phyloP scores from a whole-genome alignment of 176 grass and related monocot genomes.

The Stipa capillata region DNA sequence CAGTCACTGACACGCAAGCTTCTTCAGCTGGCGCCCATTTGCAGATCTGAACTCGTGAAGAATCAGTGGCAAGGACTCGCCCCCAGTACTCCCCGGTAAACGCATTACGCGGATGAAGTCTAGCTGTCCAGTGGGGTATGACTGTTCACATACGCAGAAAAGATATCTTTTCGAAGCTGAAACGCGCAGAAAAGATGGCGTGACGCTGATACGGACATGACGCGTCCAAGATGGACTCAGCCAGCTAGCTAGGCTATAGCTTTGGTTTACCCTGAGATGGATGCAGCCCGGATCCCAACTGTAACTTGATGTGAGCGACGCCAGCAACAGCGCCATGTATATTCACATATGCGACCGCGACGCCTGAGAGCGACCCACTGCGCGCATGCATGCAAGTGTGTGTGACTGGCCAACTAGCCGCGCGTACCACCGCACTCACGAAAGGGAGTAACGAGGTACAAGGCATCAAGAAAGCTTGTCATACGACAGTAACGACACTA shows the following conservation, averaged over 20 bases:
- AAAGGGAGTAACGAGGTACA: not conserved
- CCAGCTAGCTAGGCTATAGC: not conserved
- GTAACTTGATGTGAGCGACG: not conserved
- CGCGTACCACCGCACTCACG: not conserved
- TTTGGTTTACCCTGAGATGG: not conserved
- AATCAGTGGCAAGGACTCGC: not conserved
- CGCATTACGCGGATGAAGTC: not conserved
- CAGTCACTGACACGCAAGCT: not conserved
- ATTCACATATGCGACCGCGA: conserved; percentile 5
- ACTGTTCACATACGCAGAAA: conserved; percentile 1
- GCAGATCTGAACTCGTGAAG: not conserved
- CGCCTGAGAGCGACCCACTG: conserved; percentile 18
- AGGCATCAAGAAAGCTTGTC: not conserved
- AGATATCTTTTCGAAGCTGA: not conserved
- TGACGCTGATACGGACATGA: conserved; percentile 18
- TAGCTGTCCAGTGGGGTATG: not conserved
- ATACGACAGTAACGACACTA: not conserved
- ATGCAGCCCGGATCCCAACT: not conserved
- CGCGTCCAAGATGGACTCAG: conserved; percentile 17
- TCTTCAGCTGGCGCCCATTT: not conserved
- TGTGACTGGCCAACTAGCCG: not conserved
- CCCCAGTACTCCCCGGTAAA: not conserved
- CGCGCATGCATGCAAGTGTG: not conserved
- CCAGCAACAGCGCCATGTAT: not conserved
- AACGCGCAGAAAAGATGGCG: not conserved